Base-by-base conservation (phyloP, 805 yeast species). In the Maudiozyma bulderi region DNA sequence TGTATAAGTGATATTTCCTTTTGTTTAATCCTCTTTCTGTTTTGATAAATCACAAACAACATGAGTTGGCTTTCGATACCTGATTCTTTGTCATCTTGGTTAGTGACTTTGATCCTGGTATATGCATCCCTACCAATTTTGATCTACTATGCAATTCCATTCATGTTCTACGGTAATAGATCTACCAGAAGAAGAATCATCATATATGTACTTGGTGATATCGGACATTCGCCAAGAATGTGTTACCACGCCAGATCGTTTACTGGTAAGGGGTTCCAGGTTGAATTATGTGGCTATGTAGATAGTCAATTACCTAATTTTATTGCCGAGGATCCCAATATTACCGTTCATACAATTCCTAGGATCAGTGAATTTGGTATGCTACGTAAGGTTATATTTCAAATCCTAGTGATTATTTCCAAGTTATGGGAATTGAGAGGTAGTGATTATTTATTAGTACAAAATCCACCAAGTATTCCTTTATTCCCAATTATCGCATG, bases 171-270 rank as follows among this genome's bases (percentile, higher is more conserved):
- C 47, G 74, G 71, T 9, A 57, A 59, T 47, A 61, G 58, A 34
- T 64, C 70, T 6, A 54, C 66, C 5, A 65, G 72, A 51, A 78
- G 73, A 53, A 76, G 87, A 47, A 81, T 87, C 6, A 74, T 85
- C 8, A 80, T 93, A 15, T 75, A 87, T 53, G 99, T 93, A 2
- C 69, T 93, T 15, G 99, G 99, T 1, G 98, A 91, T 61, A 62
- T 93, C 47, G 96, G 96, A 11, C 95, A 89, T 61, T 90, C 97
- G 0, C 99, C 99, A 6, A 73, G 99, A 51, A 93, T 91, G 85
- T 76, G 83, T 56, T 86, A 91, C 66, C 99, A 93, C 63, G 95
- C 95, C 0, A 68, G 73, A 50, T 83, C 91, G 48, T 81, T 93
- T 57, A 76, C 84, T n/a, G 59, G 66, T 1, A 66, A 70, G 14